phyloP scores from a whole-genome alignment of 1,284 basidiomycete genomes.

The Rugiboletus extremiorientalis region DNA sequence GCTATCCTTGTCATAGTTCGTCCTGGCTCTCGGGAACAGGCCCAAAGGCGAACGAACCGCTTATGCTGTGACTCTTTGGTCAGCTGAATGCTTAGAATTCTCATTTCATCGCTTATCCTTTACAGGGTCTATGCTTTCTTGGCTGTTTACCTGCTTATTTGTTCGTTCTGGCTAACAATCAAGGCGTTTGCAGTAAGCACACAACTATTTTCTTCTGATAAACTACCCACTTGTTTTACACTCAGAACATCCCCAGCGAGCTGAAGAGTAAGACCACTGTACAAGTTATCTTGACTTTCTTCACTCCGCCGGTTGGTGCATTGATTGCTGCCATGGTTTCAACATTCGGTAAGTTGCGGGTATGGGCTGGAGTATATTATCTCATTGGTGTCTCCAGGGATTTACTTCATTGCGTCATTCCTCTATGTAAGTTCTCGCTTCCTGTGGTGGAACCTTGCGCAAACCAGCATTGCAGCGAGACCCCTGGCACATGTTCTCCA shows the following conservation, averaged over 20 bases:
- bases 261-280: conserved; percentile 48
- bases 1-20: conserved; percentile 55
- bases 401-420: conserved; percentile 83
- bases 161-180: conserved; percentile 82
- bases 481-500: conserved; percentile 99
- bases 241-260: conserved; percentile 55
- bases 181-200: conserved; percentile 68
- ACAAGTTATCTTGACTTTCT: conserved; percentile 56
- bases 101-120: conserved; percentile 15
- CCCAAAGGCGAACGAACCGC: conserved; percentile 91
- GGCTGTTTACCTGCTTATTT: conserved; percentile 79
- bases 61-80: conserved; percentile 83
- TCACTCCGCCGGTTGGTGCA: conserved; percentile 77
- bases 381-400: conserved; percentile 43
- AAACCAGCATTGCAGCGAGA: conserved; percentile 61
- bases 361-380: background rate
- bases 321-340: conserved; percentile 87
- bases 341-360: conserved; percentile 63
- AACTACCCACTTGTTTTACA: background rate
- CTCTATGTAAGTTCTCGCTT: conserved; percentile 69
- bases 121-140: conserved; percentile 78
- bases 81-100: conserved; percentile 24
- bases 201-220: background rate
- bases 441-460: background rate
- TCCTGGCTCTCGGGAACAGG: conserved; percentile 93